These are phyloP conservation scores for Fomitopsis serialis DNA, from an alignment of 768 basidiomycete genomes.

Conservation along the genomic window DNA sequence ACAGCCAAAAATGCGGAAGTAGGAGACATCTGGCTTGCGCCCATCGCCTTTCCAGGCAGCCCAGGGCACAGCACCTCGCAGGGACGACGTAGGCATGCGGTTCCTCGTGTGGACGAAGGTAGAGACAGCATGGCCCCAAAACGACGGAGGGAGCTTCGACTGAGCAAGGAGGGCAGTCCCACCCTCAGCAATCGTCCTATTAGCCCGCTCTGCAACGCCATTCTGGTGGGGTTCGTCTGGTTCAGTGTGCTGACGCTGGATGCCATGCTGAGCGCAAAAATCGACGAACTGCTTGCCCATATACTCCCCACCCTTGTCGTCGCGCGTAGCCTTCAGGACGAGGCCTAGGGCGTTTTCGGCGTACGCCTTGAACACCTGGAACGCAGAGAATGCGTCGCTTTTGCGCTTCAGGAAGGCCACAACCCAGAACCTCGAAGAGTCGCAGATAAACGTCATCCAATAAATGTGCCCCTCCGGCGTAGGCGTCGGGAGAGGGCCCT, in stretches of 20 bases:
- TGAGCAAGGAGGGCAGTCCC: constrained; percentile 2
- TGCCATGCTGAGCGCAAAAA: constrained; percentile 16
- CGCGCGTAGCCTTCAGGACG: constrained; percentile 13
- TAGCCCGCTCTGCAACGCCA: constrained; percentile 15
- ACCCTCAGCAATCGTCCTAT: constrained; percentile 5
- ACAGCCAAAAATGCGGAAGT: constrained; percentile 34
- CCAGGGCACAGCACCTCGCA: constrained; percentile 1
- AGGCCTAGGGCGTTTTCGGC: constrained; percentile 21
- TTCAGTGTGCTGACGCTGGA: constrained; percentile 12
- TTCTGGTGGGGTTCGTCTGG: constrained; percentile 15
- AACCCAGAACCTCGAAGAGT: constrained; percentile 1
- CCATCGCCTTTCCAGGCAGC: constrained; percentile 1
- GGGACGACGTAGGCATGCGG: constrained; percentile 1
- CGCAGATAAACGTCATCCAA: constrained; percentile 9
- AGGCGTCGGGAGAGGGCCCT: constrained; percentile 8
- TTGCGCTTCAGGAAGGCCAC: constrained; percentile 17
- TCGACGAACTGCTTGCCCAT: constrained; percentile 14
- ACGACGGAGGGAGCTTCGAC: constrained; percentile 6
- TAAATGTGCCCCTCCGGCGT: constrained; percentile 7
- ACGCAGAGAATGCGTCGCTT: constrained; percentile 19
- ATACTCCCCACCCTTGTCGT: constrained; percentile 26
- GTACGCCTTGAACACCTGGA: constrained; percentile 24
- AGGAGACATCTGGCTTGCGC: constrained; percentile 21
- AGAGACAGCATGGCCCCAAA: constrained; percentile 2
- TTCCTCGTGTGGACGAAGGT: constrained; percentile 4